Conservation (phyloP, 345 rosid species). For the Lepidium sativum region DNA sequence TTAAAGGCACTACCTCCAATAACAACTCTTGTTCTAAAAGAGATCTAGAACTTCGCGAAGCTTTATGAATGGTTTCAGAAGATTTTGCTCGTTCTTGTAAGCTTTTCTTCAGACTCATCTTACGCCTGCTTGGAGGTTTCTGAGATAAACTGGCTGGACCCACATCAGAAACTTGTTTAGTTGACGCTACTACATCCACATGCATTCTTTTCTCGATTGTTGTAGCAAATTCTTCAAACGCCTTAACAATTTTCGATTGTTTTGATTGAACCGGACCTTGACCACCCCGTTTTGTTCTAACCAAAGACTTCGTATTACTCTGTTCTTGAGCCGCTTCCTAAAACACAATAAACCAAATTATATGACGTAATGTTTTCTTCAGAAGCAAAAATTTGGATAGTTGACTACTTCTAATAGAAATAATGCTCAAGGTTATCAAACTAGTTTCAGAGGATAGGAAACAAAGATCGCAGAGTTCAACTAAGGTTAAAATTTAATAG, state of each 20-base stretch:
- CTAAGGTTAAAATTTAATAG: neutral
- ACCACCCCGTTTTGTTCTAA: slow-evolving; percentile 34
- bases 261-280: slow-evolving; percentile 40
- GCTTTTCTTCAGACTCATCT: slow-evolving; percentile 44
- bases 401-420: neutral
- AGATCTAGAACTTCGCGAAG: slow-evolving; percentile 31
- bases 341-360: slow-evolving; percentile 11
- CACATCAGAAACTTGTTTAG: slow-evolving; percentile 37
- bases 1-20: slow-evolving; percentile 21
- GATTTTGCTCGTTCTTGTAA: slow-evolving; percentile 33
- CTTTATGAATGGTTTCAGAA: slow-evolving; percentile 36
- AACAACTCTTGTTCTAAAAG: slow-evolving; percentile 29
- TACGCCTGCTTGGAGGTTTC: slow-evolving; percentile 55
- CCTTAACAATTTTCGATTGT: slow-evolving; percentile 36
- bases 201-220: slow-evolving; percentile 34
- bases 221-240: slow-evolving; percentile 33
- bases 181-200: slow-evolving; percentile 30
- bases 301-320: slow-evolving; percentile 19
- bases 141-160: slow-evolving; percentile 30
- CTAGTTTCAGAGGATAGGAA: slow-evolving; percentile 2
- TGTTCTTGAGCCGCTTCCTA: slow-evolving; percentile 44
- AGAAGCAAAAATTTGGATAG: neutral
- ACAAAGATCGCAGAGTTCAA: neutral
- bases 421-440: neutral
- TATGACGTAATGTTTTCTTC: slow-evolving; percentile 1